Percentiles rank a stretch among this genome's conserved stretches.
phyloP scores from a whole-genome alignment of 192 early-diverging fungal species.

The Spizellomyces sp. region DNA sequence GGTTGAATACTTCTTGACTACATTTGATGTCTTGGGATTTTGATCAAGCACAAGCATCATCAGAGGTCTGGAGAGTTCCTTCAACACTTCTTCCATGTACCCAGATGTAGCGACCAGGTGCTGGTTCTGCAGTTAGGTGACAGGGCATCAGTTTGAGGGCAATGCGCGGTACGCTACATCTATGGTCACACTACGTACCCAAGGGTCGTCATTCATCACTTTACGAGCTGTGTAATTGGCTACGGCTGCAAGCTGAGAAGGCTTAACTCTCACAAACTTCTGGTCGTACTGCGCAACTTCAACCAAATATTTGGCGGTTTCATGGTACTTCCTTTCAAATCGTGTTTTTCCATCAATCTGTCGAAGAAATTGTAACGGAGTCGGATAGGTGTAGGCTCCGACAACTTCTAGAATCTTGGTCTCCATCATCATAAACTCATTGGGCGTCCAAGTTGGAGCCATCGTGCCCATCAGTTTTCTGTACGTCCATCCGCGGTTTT shows the following conservation, averaged over 20 bases:
- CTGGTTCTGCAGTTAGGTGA: not conserved
- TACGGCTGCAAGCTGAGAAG: not conserved
- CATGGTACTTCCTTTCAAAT: not conserved
- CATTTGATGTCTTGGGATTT: too few species aligned
- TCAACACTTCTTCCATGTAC: too few species aligned
- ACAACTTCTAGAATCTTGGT: not conserved
- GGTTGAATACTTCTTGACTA: not conserved
- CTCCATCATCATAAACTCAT: not conserved
- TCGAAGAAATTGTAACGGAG: not conserved
- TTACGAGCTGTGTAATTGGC: not conserved
- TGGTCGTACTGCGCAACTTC: not conserved
- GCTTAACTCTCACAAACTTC: not conserved
- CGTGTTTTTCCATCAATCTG: not conserved
- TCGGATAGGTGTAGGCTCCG: not conserved
- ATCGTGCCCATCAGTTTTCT: not conserved
- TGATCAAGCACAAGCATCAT: too few species aligned
- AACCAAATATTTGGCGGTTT: not conserved
- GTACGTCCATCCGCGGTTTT: not conserved
- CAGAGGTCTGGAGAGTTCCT: too few species aligned
- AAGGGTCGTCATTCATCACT: not conserved
- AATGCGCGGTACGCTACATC: too few species aligned
- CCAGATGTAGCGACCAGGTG: not conserved
- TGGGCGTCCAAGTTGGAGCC: not conserved
- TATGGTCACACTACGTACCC: not conserved
- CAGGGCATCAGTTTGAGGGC: not conserved